These are phyloP conservation scores for Lasiodiplodia theobromae DNA, from an alignment of 2,329 filamentous ascomycete species.

Conservation along the genomic window DNA sequence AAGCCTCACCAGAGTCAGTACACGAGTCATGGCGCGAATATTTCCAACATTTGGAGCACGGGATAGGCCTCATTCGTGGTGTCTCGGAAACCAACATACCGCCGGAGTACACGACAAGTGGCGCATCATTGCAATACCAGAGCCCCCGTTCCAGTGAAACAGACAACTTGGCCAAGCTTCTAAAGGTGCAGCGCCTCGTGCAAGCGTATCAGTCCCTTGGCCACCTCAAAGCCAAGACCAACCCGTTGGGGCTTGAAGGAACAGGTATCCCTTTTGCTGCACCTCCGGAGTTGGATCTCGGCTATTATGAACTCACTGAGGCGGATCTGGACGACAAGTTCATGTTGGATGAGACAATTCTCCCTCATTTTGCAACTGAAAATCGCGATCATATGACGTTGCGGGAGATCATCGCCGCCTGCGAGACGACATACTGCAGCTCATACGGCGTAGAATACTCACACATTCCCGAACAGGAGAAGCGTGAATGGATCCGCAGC, in stretches of 20 bases:
- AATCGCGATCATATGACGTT: slow-evolving; percentile 94
- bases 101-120: slow-evolving; percentile 84
- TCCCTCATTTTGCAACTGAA: slow-evolving; percentile 90
- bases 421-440: slow-evolving; percentile 95
- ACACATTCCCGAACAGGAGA: slow-evolving; percentile 95
- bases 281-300: slow-evolving; percentile 90
- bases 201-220: slow-evolving; percentile 97
- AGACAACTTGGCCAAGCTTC: slow-evolving; percentile 88
- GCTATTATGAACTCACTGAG: slow-evolving; percentile 94
- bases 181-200: slow-evolving; percentile 97
- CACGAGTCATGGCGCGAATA: slow-evolving; percentile 99
- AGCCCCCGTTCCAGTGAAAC: slow-evolving; percentile 75
- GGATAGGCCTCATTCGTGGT: slow-evolving; percentile 98
- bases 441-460: slow-evolving; percentile 98
- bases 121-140: slow-evolving; percentile 73
- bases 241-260: slow-evolving; percentile 91
- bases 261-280: slow-evolving; percentile 84
- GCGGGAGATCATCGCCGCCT: slow-evolving; percentile 89
- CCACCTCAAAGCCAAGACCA: slow-evolving; percentile 97
- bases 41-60: slow-evolving; percentile 99
- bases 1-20: slow-evolving; percentile 87
- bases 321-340: slow-evolving; percentile 93
- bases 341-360: slow-evolving; percentile 88
- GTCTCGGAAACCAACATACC: slow-evolving; percentile 94
- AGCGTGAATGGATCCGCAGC: slow-evolving; percentile 98